Conservation (phyloP, 1,284 basidiomycete species). For the Neonothopanus nambi region DNA sequence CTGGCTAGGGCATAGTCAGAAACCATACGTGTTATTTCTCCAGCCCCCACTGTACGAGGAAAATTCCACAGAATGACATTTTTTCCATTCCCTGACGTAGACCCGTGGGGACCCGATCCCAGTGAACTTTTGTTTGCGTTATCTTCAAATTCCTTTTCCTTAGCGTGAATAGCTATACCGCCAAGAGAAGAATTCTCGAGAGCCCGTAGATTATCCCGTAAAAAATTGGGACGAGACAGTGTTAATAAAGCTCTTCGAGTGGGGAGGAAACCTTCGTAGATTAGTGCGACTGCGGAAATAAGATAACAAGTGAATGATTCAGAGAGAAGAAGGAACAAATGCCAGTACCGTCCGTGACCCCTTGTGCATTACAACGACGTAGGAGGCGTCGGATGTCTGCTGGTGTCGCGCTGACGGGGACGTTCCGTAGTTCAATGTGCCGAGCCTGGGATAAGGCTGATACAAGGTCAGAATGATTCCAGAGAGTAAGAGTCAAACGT, state of each 20-base stretch:
- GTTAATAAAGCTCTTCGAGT: slow-evolving; percentile 34
- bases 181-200: slow-evolving; percentile 46
- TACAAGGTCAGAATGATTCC: neutral
- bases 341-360: slow-evolving; percentile 51
- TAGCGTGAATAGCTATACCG: slow-evolving; percentile 35
- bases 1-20: slow-evolving; percentile 44
- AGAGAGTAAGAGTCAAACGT: neutral
- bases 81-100: slow-evolving; percentile 45
- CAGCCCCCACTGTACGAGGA: slow-evolving; percentile 44
- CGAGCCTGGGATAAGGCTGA: slow-evolving; percentile 23
- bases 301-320: neutral
- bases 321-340: neutral
- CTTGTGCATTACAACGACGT: slow-evolving; percentile 45
- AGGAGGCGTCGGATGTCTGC: slow-evolving; percentile 57
- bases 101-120: slow-evolving; percentile 56
- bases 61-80: slow-evolving; percentile 64
- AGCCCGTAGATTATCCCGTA: slow-evolving; percentile 40
- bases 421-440: slow-evolving; percentile 45
- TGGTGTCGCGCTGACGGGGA: slow-evolving; percentile 54
- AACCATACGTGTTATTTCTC: slow-evolving; percentile 42
- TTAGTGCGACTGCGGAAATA: slow-evolving; percentile 52
- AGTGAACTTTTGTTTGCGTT: slow-evolving; percentile 26
- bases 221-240: slow-evolving; percentile 45
- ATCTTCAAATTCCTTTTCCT: slow-evolving; percentile 23
- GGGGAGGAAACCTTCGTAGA: slow-evolving; percentile 40